phyloP scores from a whole-genome alignment of 129 eudicot species.

The Ambrosia artemisiifolia region DNA sequence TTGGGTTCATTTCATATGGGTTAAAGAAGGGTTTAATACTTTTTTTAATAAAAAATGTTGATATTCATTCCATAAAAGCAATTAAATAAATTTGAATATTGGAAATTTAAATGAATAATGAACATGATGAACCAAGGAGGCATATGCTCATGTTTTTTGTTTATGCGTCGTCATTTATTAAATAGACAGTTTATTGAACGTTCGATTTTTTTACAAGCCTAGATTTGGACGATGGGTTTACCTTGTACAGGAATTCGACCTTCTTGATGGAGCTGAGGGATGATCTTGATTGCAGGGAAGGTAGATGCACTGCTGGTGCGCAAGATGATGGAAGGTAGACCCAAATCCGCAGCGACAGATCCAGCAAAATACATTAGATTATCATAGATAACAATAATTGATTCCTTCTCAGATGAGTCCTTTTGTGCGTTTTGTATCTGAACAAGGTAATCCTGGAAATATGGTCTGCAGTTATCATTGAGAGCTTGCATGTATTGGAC shows the following conservation, averaged over 20 bases:
- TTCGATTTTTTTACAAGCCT: too few species aligned
- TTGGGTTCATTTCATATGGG: too few species aligned
- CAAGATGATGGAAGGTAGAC: conserved; percentile 30
- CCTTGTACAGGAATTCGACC: conserved; percentile 45
- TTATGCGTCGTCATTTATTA: too few species aligned
- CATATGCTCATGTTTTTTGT: too few species aligned
- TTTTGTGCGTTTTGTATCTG: background rate
- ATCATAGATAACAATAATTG: conserved; percentile 30
- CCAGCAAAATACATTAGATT: conserved; percentile 21
- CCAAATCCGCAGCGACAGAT: conserved; percentile 25
- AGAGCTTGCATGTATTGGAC: conserved; percentile 13
- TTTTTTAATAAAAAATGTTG: too few species aligned
- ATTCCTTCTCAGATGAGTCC: background rate
- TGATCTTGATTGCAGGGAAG: conserved; percentile 23
- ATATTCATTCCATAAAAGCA: too few species aligned
- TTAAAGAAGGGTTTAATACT: too few species aligned
- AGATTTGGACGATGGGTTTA: background rate
- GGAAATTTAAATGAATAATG: too few species aligned
- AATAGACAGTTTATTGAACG: too few species aligned
- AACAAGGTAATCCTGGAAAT: conserved; percentile 28
- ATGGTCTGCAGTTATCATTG: conserved; percentile 28
- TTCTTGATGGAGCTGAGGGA: conserved; percentile 33
- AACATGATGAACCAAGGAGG: too few species aligned
- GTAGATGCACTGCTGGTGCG: conserved; percentile 22
- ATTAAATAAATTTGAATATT: too few species aligned